Base-by-base conservation (phyloP, 495 filamentous ascomycete genomes). In the Sordaria brevicollis region DNA sequence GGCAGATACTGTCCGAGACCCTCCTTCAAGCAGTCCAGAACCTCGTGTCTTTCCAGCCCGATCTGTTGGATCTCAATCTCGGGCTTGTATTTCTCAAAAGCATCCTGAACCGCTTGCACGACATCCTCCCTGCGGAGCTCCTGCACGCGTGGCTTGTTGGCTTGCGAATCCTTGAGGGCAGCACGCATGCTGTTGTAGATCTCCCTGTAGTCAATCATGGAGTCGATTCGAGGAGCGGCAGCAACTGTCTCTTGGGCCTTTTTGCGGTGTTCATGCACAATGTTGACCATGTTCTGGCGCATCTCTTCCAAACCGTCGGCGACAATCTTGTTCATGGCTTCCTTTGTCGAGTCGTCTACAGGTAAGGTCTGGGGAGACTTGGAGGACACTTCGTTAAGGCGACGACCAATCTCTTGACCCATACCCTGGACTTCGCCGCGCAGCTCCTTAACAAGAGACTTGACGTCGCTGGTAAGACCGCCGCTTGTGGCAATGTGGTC, bases 381-480 rank as follows among this genome's bases (percentile, higher is more conserved):
- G 35, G 88, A 86, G 69, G 73, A 74, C 2, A 85, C 83, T 54
- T 92, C 86, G 68, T 97, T 92, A 3, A 97, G 83, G 75, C 91
- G 89, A n/a, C 91, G 87, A 35, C 90, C 93, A 34, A 97, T 85
- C 72, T 97, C 90, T 69, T 93, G 84, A 5, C 93, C 93, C 94
- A 97, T 97, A 4, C 92, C 93, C 2, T 97, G 86, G 8, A 98
- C 93, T 75, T 98, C 94, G 13, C 93, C 92, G 19, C 94, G 89
- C 39, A 99, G 83, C 73, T 97, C 94, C 43, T 92, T 89, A 13
- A 97, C 90, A 17, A 96, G 81, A 3, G 91, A 89, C 79, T 97
- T 99, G 39, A 97, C 92, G 78, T 96, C 92, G 69, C 91, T 90
- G 5, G 93, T 95, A 76, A 95, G 85, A 15, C 92, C 90, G 72